A percentile compares a stretch with the other conserved stretches of the same genome.
These are phyloP conservation scores for Leucocoprinus sp. DNA, from an alignment of 768 basidiomycete species.

Conservation along the genomic window DNA sequence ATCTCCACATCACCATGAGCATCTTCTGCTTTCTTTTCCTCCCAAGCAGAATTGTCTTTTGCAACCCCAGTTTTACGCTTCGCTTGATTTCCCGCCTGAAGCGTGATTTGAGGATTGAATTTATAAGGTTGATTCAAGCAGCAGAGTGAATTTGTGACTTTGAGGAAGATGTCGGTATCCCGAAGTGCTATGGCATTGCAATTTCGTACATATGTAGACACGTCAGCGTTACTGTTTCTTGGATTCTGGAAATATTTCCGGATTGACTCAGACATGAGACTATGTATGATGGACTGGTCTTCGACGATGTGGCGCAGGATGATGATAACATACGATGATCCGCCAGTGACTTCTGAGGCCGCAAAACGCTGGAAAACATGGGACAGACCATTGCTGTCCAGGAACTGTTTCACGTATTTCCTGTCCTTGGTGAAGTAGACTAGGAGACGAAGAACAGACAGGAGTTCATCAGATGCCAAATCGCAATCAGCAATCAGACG, in stretches of 20 bases:
- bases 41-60: slow-evolving; percentile 8
- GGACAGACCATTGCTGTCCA: slow-evolving; percentile 54
- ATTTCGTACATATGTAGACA: slow-evolving; percentile 63
- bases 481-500: slow-evolving; percentile 57
- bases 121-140: slow-evolving; percentile 62
- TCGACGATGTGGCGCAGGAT: slow-evolving; percentile 92
- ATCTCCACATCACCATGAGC: slow-evolving; percentile 33
- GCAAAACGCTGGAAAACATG: slow-evolving; percentile 63
- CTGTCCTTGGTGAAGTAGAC: slow-evolving; percentile 78
- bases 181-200: slow-evolving; percentile 77
- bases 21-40: slow-evolving; percentile 13
- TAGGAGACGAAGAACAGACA: slow-evolving; percentile 75
- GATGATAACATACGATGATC: slow-evolving; percentile 77
- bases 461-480: slow-evolving; percentile 71
- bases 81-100: slow-evolving; percentile 31
- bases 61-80: slow-evolving; percentile 1
- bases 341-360: slow-evolving; percentile 50
- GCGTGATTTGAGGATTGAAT: slow-evolving; percentile 45
- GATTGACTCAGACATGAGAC: slow-evolving; percentile 77
- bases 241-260: slow-evolving; percentile 72
- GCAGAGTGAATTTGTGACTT: slow-evolving; percentile 63
- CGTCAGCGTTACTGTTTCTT: slow-evolving; percentile 59
- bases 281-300: slow-evolving; percentile 52
- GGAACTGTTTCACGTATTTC: slow-evolving; percentile 54
- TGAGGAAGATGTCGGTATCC: slow-evolving; percentile 68